Evolutionary conservation across 2,329 filamentous ascomycete species (phyloP), one percentile per base, ranked within the genome.

Genomic region (Aspergillus sojae): DNA sequence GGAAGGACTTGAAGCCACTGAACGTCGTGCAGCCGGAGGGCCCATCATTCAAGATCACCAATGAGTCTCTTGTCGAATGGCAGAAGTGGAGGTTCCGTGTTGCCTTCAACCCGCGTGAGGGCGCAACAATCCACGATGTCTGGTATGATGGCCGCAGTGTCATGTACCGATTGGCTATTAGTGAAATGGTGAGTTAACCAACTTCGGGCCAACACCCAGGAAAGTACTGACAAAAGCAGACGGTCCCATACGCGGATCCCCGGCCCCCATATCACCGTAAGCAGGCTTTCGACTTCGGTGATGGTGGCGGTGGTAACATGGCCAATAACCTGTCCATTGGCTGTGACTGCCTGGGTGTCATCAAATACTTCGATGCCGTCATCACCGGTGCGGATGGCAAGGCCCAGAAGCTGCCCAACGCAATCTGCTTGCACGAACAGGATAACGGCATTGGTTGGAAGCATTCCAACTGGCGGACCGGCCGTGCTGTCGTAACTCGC

Each of bases 1-100:
- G 87, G 14, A 77, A 81, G 50, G 86, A 86, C 61, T 72, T 88
- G 32, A 92, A 91, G 76, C 90, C 90, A 5, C 85, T 93, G 71
- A 86, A 92, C 68, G 88, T 94, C 53, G 83, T 87, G 1, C 91
- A 94, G 66, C 87, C 87, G 0, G 86, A 91, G 34, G 90, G 90
- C 0, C 84, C 89, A 0, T 90, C 87, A 1, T 92, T 93, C 76
- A 80, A 77, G 0, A 70, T 77, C 34, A 75, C 73, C 2, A 69
- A 77, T 3, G 73, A 77, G 26, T 77, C 74, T 79, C 80, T 63
- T 57, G 80, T 50, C 78, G 85, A 69, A 61, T 89, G 88, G 88
- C 86, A 89, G 73, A 88, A 90, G 69, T 92, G 89, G 89, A 81
- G 84, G 1, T 88, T 93, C 78, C 82, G 89, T 12, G 83, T 93